These are phyloP conservation scores for Haplosporangium gracile DNA, from an alignment of 192 early-diverging fungal genomes.

Conservation along the genomic window DNA sequence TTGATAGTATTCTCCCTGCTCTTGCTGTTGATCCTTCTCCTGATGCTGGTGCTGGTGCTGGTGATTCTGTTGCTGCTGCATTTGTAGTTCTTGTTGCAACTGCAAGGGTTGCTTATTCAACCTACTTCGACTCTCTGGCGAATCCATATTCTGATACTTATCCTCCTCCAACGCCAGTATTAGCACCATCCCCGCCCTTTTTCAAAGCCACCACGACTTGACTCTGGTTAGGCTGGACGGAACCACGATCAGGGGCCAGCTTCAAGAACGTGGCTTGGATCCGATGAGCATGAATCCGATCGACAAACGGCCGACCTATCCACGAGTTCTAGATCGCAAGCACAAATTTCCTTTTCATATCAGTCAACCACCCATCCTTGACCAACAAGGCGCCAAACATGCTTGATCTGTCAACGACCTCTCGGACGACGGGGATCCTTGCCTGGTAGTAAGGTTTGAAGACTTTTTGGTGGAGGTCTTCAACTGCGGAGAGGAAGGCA, in stretches of 20 bases:
- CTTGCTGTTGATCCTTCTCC: not conserved
- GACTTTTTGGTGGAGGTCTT: constrained; percentile 5
- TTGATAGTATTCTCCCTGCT: not conserved
- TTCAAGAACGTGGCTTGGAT: constrained; percentile 30
- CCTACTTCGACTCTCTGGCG: not conserved
- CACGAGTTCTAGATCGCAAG: constrained; percentile 8
- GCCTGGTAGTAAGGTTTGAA: constrained; percentile 9
- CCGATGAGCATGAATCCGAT: constrained; percentile 5
- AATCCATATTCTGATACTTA: not conserved
- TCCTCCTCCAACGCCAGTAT: not conserved
- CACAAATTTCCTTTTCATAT: not conserved
- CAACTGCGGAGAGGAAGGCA: too few species aligned
- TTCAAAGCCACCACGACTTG: not conserved
- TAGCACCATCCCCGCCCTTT: not conserved
- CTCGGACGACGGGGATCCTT: not conserved
- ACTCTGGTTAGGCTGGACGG: not conserved
- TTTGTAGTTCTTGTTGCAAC: not conserved
- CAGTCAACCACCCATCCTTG: constrained; percentile 8
- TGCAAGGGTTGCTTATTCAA: not conserved
- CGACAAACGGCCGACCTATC: constrained; percentile 4
- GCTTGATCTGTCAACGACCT: constrained; percentile 17
- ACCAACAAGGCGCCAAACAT: constrained; percentile 7
- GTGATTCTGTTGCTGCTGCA: not conserved
- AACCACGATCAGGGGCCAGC: constrained; percentile 5
- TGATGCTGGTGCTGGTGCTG: not conserved